phyloP scores from a whole-genome alignment of 768 basidiomycete genomes.

The Podaxis rugospora region DNA sequence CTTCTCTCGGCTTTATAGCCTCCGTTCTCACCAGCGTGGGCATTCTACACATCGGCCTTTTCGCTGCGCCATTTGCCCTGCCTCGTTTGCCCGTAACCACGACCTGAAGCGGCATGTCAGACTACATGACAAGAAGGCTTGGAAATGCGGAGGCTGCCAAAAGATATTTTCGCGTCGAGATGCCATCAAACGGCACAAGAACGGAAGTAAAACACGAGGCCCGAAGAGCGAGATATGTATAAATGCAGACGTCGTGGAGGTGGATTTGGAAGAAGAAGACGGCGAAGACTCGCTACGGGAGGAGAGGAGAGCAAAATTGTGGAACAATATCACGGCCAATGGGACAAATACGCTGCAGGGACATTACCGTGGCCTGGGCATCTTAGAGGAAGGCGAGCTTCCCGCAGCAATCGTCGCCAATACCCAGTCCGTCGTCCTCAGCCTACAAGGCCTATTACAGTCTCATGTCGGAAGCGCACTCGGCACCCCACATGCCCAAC shows the following conservation, averaged over 20 bases:
- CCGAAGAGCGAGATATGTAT: slow-evolving; percentile 50
- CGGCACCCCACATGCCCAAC: slow-evolving; percentile 33
- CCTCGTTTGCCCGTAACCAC: slow-evolving; percentile 75
- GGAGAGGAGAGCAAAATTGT: slow-evolving; percentile 57
- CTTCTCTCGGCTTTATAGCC: slow-evolving; percentile 64
- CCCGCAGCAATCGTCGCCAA: slow-evolving; percentile 40
- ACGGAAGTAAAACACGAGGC: slow-evolving; percentile 48
- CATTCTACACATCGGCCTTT: slow-evolving; percentile 65
- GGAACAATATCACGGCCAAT: slow-evolving; percentile 41
- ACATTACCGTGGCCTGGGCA: slow-evolving; percentile 23
- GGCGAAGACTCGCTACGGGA: slow-evolving; percentile 46
- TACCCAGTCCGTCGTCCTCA: slow-evolving; percentile 49
- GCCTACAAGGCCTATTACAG: slow-evolving; percentile 53
- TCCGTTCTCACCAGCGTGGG: slow-evolving; percentile 67
- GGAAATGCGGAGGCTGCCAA: slow-evolving; percentile 68
- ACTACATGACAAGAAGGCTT: slow-evolving; percentile 69
- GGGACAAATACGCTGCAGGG: slow-evolving; percentile 16
- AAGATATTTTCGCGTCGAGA: slow-evolving; percentile 76
- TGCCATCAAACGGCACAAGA: slow-evolving; percentile 76
- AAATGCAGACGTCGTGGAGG: slow-evolving; percentile 57
- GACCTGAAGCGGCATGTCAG: slow-evolving; percentile 76
- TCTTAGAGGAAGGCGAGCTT: slow-evolving; percentile 61
- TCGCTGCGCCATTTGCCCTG: slow-evolving; percentile 61
- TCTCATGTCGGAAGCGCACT: slow-evolving; percentile 53
- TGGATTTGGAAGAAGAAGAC: slow-evolving; percentile 41